These are phyloP conservation scores for Pseudocercospora musae DNA, from an alignment of 2,329 filamentous ascomycete genomes.

Conservation along the genomic window DNA sequence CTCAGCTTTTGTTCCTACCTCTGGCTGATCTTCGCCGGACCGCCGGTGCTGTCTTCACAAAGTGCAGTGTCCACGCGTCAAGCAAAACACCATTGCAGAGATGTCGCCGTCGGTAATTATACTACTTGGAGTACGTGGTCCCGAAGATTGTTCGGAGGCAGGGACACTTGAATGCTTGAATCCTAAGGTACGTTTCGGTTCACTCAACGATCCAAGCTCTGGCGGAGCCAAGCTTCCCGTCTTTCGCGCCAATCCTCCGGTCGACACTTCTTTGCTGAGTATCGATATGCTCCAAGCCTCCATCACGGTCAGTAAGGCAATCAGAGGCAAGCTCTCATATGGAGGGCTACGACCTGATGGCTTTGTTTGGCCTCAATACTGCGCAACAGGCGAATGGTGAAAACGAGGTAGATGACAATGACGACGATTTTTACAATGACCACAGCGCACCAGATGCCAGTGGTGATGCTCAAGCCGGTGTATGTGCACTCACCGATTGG, in stretches of 20 bases:
- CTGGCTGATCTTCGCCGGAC: not conserved
- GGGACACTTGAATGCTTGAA: too few relatives aligned
- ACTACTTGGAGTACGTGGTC: not conserved
- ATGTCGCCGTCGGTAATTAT: not conserved
- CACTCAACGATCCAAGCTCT: too few relatives aligned
- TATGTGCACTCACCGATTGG: conserved; percentile 4
- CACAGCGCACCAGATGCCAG: not conserved
- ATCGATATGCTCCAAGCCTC: too few relatives aligned
- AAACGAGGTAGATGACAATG: conserved; percentile 22
- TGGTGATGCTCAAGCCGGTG: conserved; percentile 17
- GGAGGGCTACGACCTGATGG: conserved; percentile 27
- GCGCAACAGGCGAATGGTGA: conserved; percentile 10
- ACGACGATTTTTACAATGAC: conserved; percentile 25
- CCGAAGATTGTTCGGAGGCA: not conserved
- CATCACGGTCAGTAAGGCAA: not conserved
- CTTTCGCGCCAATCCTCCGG: too few relatives aligned
- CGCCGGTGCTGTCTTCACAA: not conserved
- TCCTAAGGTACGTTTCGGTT: too few relatives aligned
- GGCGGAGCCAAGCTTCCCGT: too few relatives aligned
- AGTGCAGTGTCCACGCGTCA: not conserved
- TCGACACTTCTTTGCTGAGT: not conserved
- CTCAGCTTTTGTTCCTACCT: not conserved
- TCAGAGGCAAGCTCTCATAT: conserved; percentile 7
- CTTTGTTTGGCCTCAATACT: conserved; percentile 13
- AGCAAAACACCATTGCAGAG: not conserved